These are phyloP conservation scores for Fusarium nodosum DNA, from an alignment of 2,329 filamentous ascomycete species.

Conservation along the genomic window DNA sequence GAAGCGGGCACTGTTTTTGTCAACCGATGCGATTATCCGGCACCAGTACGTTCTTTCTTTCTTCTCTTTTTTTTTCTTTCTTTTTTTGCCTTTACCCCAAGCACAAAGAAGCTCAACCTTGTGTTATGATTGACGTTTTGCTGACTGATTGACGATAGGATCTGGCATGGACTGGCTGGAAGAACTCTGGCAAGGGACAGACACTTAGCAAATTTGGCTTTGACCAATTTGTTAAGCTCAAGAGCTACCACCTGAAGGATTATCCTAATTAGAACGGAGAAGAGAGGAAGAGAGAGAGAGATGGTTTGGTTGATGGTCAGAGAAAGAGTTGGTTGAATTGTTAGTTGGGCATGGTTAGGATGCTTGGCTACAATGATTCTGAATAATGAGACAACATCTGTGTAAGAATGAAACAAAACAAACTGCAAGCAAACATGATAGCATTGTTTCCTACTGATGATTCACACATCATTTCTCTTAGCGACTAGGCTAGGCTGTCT, in stretches of 20 bases:
- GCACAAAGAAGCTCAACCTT: slow-evolving; percentile 21
- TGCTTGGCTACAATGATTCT: slow-evolving; percentile 32
- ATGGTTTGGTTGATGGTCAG: background rate
- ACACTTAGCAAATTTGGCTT: slow-evolving; percentile 92
- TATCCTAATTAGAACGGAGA: slow-evolving; percentile 67
- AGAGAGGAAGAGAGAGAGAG: background rate
- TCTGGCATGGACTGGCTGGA: slow-evolving; percentile 97
- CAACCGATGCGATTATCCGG: slow-evolving; percentile 92
- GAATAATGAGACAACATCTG: slow-evolving; percentile 32
- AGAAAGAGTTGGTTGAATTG: background rate
- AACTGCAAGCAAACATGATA: slow-evolving; percentile 20
- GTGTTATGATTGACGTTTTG: slow-evolving; percentile 16
- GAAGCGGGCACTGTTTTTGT: slow-evolving; percentile 97
- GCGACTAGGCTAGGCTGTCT: slow-evolving; percentile 36
- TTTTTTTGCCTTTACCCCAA: slow-evolving; percentile 2
- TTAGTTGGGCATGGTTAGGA: slow-evolving; percentile 14
- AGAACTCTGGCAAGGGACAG: slow-evolving; percentile 93
- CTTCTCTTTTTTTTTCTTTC: too few relatives aligned
- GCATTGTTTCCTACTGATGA: slow-evolving; percentile 1
- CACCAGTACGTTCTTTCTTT: slow-evolving; percentile 73
- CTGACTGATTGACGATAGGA: slow-evolving; percentile 67
- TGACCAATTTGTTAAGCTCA: slow-evolving; percentile 95
- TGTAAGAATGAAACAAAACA: slow-evolving; percentile 24
- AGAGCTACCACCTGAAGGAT: slow-evolving; percentile 95
- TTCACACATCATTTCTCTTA: slow-evolving; percentile 36